Conservation (phyloP, 495 filamentous ascomycete genomes). For the Pyrenula aspistea region DNA sequence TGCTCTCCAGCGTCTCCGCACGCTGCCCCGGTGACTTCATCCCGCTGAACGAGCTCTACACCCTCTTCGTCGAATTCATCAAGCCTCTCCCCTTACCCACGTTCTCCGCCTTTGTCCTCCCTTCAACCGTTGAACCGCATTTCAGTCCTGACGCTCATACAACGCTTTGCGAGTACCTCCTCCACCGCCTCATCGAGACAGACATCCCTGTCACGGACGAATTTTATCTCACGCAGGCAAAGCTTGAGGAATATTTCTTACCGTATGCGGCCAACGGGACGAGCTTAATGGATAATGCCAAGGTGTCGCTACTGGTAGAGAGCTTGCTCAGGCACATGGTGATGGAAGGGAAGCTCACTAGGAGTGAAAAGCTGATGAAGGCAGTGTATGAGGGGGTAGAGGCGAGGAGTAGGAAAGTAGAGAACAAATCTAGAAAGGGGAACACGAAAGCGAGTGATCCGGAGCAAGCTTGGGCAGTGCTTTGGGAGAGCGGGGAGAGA, state of each 20-base stretch:
- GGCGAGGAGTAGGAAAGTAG: conserved; percentile 42
- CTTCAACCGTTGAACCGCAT: conserved; percentile 32
- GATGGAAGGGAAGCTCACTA: conserved; percentile 20
- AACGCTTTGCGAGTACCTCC: conserved; percentile 51
- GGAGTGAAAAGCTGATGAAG: conserved; percentile 30
- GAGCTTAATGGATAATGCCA: conserved; percentile 61
- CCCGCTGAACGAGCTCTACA: conserved; percentile 47
- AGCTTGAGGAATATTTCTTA: conserved; percentile 57
- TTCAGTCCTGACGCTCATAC: conserved; percentile 35
- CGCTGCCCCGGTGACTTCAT: conserved; percentile 32
- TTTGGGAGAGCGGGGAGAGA: conserved; percentile 29
- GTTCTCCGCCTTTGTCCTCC: conserved; percentile 62
- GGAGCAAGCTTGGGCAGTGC: conserved; percentile 19
- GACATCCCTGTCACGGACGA: conserved; percentile 36
- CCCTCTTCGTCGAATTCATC: conserved; percentile 52
- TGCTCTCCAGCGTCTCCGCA: conserved; percentile 37
- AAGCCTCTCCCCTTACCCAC: conserved; percentile 51
- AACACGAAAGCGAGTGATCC: conserved; percentile 22
- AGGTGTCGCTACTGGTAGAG: conserved; percentile 68
- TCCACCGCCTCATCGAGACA: conserved; percentile 48
- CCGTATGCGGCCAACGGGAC: conserved; percentile 57
- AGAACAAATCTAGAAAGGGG: conserved; percentile 29
- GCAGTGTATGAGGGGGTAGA: conserved; percentile 52
- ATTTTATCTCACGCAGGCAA: conserved; percentile 37
- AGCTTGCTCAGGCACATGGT: conserved; percentile 51